Percentiles rank a stretch among this genome's conserved stretches.
These are phyloP conservation scores for Saraca asoca DNA, from an alignment of 331 rosid genomes.

Conservation along the genomic window DNA sequence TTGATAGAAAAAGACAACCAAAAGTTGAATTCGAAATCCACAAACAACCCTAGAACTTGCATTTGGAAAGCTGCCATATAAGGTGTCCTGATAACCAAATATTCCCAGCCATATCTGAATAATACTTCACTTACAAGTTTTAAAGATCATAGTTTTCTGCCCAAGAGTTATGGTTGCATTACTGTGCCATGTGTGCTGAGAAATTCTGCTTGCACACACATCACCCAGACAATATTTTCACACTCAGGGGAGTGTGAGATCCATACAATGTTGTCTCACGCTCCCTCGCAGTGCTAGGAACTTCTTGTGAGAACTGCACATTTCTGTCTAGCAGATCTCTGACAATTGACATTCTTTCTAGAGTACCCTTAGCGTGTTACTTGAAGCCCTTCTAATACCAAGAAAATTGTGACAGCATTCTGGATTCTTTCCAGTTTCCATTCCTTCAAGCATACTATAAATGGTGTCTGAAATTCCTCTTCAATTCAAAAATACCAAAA, in stretches of 20 bases:
- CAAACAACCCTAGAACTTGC: slow-evolving; percentile 7
- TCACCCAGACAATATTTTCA: too few relatives aligned
- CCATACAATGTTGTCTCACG: too few relatives aligned
- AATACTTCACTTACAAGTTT: too few relatives aligned
- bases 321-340: too few relatives aligned
- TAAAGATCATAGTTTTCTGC: not conserved
- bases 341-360: not conserved
- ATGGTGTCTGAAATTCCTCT: slow-evolving; percentile 13
- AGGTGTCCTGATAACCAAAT: not conserved
- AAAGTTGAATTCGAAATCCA: not conserved
- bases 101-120: too few relatives aligned
- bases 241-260: too few relatives aligned
- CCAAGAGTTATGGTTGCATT: slow-evolving; percentile 11
- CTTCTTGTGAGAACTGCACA: too few relatives aligned
- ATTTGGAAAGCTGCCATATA: slow-evolving; percentile 6
- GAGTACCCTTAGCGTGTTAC: slow-evolving; percentile 12
- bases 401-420: not conserved
- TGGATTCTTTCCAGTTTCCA: slow-evolving; percentile 10
- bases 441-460: slow-evolving; percentile 12
- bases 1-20: not conserved
- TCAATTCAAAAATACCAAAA: slow-evolving; percentile 20
- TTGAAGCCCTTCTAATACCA: slow-evolving; percentile 11
- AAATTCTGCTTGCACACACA: too few relatives aligned
- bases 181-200: not conserved
- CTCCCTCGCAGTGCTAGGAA: too few relatives aligned